These are phyloP conservation scores for Bacidia rubella DNA, from an alignment of 495 filamentous ascomycete species.

Conservation along the genomic window DNA sequence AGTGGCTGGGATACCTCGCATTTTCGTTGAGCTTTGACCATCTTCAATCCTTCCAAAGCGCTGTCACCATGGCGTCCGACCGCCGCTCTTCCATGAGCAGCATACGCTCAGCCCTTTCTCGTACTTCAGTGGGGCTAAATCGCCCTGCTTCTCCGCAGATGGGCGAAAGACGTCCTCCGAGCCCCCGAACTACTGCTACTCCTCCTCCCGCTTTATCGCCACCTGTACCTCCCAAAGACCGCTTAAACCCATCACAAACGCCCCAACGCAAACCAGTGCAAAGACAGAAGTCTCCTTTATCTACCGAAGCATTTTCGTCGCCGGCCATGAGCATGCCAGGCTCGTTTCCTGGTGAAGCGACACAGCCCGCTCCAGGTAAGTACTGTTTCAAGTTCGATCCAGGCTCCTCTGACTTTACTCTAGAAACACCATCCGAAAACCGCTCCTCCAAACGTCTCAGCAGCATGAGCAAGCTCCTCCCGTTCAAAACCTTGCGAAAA, in stretches of 20 bases:
- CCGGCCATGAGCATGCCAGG: conserved; percentile 16
- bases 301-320: conserved; percentile 12
- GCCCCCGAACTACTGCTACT: background rate
- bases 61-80: background rate
- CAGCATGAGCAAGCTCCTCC: conserved; percentile 13
- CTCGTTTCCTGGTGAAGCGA: conserved; percentile 11
- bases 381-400: background rate
- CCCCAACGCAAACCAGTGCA: conserved; percentile 11
- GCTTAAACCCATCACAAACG: conserved; percentile 3
- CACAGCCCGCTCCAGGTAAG: background rate
- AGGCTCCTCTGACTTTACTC: background rate
- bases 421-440: conserved; percentile 4
- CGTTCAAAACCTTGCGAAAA: conserved; percentile 10
- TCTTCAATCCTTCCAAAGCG: background rate
- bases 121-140: background rate
- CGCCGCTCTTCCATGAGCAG: conserved; percentile 5
- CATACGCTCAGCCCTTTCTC: conserved; percentile 3
- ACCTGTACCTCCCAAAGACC: background rate
- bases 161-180: background rate
- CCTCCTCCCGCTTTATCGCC: conserved; percentile 1
- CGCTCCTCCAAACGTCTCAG: conserved; percentile 10
- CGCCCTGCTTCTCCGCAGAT: background rate
- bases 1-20: background rate
- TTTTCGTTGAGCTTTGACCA: background rate
- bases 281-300: conserved; percentile 14